phyloP scores from a whole-genome alignment of 495 filamentous ascomycete species.

The Daldinia concentrica region DNA sequence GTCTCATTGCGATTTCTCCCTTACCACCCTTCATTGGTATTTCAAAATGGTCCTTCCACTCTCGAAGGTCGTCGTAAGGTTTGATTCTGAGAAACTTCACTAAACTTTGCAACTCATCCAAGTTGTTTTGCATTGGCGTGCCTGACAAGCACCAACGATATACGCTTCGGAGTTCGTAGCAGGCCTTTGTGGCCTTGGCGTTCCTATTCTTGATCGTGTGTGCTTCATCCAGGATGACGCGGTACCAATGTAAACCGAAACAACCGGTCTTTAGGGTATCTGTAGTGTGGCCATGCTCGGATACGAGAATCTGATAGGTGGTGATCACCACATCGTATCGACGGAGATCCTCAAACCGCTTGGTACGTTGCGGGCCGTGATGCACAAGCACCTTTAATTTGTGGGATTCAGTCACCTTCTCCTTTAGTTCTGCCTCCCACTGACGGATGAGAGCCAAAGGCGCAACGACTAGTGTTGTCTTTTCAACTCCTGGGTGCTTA shows the following conservation, averaged over 20 bases:
- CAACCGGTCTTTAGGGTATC: slow-evolving; percentile 74
- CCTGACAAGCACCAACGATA: slow-evolving; percentile 97
- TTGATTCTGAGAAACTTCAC: slow-evolving; percentile 93
- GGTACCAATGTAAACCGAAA: slow-evolving; percentile 93
- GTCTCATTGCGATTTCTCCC: slow-evolving; percentile 87
- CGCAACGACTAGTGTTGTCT: slow-evolving; percentile 90
- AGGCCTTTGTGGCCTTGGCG: slow-evolving; percentile 90
- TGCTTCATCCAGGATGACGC: slow-evolving; percentile 94
- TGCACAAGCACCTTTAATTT: slow-evolving; percentile 83
- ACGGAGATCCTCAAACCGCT: slow-evolving; percentile 74
- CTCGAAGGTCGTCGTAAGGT: slow-evolving; percentile 81
- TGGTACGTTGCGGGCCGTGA: slow-evolving; percentile 86
- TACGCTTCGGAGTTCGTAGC: slow-evolving; percentile 78
- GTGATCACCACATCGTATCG: slow-evolving; percentile 96
- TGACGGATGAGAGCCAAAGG: slow-evolving; percentile 95
- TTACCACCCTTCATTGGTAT: slow-evolving; percentile 83
- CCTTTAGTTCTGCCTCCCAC: slow-evolving; percentile 92
- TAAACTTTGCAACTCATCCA: slow-evolving; percentile 94
- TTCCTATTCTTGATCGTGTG: slow-evolving; percentile 99
- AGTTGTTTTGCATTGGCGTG: slow-evolving; percentile 96
- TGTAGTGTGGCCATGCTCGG: slow-evolving; percentile 78
- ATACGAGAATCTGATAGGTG: slow-evolving; percentile 93
- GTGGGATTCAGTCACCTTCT: slow-evolving; percentile 74
- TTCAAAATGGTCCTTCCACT: slow-evolving; percentile 91
- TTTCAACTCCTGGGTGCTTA: slow-evolving; percentile 71